Evolutionary conservation across 495 filamentous ascomycete genomes (phyloP).

Genomic region (Antarctomyces pellizariae): DNA sequence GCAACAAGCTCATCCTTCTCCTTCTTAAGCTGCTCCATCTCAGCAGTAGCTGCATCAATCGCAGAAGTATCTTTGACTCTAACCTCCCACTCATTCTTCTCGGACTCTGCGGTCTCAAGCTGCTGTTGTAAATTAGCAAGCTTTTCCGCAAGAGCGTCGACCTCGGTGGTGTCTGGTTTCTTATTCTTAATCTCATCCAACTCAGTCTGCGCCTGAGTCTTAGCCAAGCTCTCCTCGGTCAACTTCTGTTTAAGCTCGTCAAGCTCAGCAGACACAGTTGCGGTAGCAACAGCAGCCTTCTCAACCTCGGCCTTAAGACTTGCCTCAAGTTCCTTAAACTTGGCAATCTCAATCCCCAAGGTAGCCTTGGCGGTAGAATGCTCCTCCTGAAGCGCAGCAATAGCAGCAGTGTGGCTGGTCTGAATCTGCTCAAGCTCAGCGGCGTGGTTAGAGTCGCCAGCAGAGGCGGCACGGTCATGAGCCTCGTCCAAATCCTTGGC

Average conservation of each 20-base stretch:
- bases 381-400: constrained; percentile 20
- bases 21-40: no score
- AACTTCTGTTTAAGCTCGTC: constrained; percentile 23
- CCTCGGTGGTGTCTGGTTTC: constrained; percentile 25
- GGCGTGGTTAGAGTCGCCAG: constrained; percentile 14
- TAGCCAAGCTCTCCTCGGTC: constrained; percentile 29
- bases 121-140: constrained; percentile 8
- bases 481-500: constrained; percentile 20
- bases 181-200: constrained; percentile 26
- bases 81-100: no score
- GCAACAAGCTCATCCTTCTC: no score
- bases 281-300: constrained; percentile 14
- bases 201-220: constrained; percentile 27
- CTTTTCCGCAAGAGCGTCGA: constrained; percentile 19
- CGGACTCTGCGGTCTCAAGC: background rate
- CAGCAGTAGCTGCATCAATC: no score
- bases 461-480: constrained; percentile 12
- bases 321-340: constrained; percentile 5
- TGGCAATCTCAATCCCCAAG: constrained; percentile 8
- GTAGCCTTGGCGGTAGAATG: constrained; percentile 11
- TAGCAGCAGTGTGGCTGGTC: constrained; percentile 16
- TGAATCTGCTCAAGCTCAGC: constrained; percentile 25
- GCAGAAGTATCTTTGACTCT: no score
- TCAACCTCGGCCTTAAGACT: constrained; percentile 7
- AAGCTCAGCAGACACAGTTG: constrained; percentile 18